Evolutionary conservation across 441 rosid species (phyloP).

Genomic region (Theobroma grandiflorum): DNA sequence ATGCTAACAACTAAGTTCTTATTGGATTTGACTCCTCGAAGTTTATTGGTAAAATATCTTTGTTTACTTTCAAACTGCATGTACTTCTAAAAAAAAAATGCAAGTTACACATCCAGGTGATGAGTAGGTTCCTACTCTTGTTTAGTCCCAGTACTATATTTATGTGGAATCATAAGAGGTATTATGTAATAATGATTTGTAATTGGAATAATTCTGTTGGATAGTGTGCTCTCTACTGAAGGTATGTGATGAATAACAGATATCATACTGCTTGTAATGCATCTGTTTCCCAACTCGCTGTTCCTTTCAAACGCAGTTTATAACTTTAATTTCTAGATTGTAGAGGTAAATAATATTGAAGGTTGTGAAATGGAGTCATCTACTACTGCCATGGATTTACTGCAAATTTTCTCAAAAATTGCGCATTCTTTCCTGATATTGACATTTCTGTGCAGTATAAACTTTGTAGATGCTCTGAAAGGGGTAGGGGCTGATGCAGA

Average conservation of each 20-base stretch:
- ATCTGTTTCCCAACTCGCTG: neutral
- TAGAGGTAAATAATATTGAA: neutral
- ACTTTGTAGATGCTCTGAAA: constrained; percentile 54
- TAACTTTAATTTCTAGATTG: neutral
- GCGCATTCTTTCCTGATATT: constrained; percentile 18
- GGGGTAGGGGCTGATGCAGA: constrained; percentile 57
- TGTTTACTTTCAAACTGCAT: constrained; percentile 6
- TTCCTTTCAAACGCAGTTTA: neutral
- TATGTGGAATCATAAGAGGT: constrained; percentile 12
- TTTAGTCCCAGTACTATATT: constrained; percentile 1
- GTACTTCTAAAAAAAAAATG: neutral
- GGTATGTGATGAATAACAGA: neutral
- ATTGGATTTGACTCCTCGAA: constrained; percentile 2
- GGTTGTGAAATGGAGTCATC: neutral
- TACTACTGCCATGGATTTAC: constrained; percentile 2
- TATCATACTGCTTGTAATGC: constrained; percentile 6
- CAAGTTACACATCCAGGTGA: too few species aligned
- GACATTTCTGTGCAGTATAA: constrained; percentile 48
- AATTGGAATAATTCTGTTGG: neutral
- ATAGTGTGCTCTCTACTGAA: neutral
- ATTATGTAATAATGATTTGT: neutral
- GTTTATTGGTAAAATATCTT: neutral
- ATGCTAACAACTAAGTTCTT: neutral
- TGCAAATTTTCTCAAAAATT: neutral
- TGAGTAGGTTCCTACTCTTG: constrained; percentile 2